Conservation (phyloP, 1,139 yeast species). For the Debaryomycetaceae sp. region DNA sequence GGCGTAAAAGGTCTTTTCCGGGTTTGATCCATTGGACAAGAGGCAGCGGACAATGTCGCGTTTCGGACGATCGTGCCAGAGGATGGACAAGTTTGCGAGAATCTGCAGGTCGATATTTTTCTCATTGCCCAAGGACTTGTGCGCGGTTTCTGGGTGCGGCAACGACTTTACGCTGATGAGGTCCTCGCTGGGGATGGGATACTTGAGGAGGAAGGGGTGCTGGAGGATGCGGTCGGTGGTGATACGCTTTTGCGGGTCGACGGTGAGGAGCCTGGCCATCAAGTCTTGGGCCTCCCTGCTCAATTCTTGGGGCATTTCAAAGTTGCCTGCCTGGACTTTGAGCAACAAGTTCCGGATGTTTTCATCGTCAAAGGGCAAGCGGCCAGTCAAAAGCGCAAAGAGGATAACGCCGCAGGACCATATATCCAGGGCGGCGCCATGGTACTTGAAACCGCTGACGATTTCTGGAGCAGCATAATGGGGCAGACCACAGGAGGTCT, state of each 20-base stretch:
- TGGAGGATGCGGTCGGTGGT: constrained; percentile 63
- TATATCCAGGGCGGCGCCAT: constrained; percentile 75
- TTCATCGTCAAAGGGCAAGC: constrained; percentile 75
- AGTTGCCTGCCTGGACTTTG: constrained; percentile 67
- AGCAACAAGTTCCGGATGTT: constrained; percentile 57
- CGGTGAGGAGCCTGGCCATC: constrained; percentile 59
- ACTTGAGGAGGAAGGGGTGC: constrained; percentile 66
- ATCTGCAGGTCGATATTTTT: constrained; percentile 52
- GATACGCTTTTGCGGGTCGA: constrained; percentile 69
- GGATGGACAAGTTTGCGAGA: constrained; percentile 53
- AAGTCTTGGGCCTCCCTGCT: constrained; percentile 64
- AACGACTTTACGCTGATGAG: constrained; percentile 41
- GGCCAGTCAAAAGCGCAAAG: constrained; percentile 68
- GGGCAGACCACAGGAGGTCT: constrained; percentile 79
- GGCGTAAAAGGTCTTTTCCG: constrained; percentile 71
- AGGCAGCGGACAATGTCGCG: constrained; percentile 45
- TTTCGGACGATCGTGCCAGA: constrained; percentile 64
- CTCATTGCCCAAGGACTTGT: constrained; percentile 35
- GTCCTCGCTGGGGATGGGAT: constrained; percentile 42
- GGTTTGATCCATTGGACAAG: constrained; percentile 45
- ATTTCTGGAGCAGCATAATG: constrained; percentile 86
- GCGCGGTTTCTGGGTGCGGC: constrained; percentile 56
- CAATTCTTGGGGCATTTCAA: constrained; percentile 60
- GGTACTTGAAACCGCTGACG: constrained; percentile 65
- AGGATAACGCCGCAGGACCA: constrained; percentile 83